Evolutionary conservation across 2,329 filamentous ascomycete genomes (phyloP).

Genomic region (Penicillium palitans): DNA sequence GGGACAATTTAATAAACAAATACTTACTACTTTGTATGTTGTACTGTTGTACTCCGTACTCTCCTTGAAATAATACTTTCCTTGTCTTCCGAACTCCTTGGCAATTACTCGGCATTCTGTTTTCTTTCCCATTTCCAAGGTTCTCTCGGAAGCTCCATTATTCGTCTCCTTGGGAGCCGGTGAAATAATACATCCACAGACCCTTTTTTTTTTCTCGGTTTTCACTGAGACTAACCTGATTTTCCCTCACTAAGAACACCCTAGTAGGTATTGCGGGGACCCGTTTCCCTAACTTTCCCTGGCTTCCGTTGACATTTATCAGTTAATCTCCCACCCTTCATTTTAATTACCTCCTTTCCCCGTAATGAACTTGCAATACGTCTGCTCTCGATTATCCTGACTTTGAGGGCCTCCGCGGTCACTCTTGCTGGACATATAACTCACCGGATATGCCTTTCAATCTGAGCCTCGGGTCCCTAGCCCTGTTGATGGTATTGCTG

Average conservation of each 20-base stretch:
- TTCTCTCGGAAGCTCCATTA: background rate
- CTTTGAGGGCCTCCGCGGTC: constrained; percentile 28
- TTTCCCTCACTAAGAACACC: constrained; percentile 1
- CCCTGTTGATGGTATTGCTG: constrained; percentile 24
- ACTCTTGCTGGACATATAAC: constrained; percentile 15
- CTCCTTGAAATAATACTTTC: background rate
- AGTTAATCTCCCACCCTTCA: background rate
- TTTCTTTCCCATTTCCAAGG: background rate
- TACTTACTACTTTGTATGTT: too few relatives aligned
- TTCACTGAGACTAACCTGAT: constrained; percentile 1
- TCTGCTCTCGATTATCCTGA: constrained; percentile 17
- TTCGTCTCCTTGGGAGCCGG: background rate
- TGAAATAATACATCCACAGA: background rate
- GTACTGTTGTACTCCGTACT: background rate
- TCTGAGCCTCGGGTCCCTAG: background rate
- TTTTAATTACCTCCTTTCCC: constrained; percentile 1
- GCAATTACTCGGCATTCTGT: background rate
- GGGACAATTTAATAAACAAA: too few relatives aligned
- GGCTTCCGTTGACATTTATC: constrained; percentile 2
- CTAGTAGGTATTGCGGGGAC: constrained; percentile 25
- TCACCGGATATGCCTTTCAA: constrained; percentile 23
- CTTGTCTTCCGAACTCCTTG: background rate
- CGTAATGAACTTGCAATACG: constrained; percentile 30
- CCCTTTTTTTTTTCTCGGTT: background rate
- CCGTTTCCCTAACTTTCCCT: constrained; percentile 13